Evolutionary conservation across 2,329 filamentous ascomycete species (phyloP), one percentile per base, ranked within the genome.

Genomic region (Alternaria gansuensis): DNA sequence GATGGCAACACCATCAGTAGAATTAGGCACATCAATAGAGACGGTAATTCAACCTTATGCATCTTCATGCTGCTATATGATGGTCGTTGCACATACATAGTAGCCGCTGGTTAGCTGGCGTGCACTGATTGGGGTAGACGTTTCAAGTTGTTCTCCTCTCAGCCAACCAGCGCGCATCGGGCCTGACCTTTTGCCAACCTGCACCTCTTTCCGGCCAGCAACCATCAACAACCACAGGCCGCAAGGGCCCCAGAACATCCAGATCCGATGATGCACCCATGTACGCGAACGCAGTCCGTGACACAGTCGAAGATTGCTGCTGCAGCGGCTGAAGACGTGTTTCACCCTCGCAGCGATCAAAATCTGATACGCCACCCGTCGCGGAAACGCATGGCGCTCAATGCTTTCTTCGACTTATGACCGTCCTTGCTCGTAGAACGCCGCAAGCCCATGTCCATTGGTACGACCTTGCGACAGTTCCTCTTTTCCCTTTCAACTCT

Each of bases 301-400:
- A 43, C 44, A 54, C 55, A 28, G 36, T 44, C 48, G 44, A 60
- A 59, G 62, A 59, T 55, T 46, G 51, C 28, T 54, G 52, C 51
- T 62, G 63, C 45, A 62, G 62, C 60, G 62, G 57, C 55, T 21
- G 2, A 46, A 40, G 29, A 52, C 43, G 56, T 54, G 71, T 74
- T 74, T 73, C 72, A 74, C 33, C 31, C 56, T 43, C 14, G 36
- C 63, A 53, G 51, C 57, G 54, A 60, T 62, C 59, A 31, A 40
- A 54, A 29, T 53, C 67, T 76, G 73, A 74, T 64, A 76, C 74
- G 63, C 63, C 51, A 51, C 62, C 52, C 59, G 74, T 75, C 64
- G 64, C 73, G 69, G 65, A 70, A 63, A 60, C 60, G 65, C 69
- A 69, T 70, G 66, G 70, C 68, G 65, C 59, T 72, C 72, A 76